phyloP scores from a whole-genome alignment of 495 filamentous ascomycete species.

The Hyaloscypha finlandica region DNA sequence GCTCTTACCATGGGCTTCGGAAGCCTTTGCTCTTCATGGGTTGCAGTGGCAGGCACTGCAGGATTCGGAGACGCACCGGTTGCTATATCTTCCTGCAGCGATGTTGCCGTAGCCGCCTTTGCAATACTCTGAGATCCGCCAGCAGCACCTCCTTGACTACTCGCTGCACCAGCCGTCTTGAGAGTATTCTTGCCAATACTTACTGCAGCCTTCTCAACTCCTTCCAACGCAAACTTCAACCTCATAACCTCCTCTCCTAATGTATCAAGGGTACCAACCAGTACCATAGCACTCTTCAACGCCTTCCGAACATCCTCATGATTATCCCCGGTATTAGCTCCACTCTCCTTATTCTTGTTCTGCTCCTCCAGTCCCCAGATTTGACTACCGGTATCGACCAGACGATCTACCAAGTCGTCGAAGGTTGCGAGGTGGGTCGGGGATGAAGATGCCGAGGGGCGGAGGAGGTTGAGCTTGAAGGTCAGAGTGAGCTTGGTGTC shows the following conservation, averaged over 20 bases:
- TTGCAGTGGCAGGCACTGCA: too few species aligned
- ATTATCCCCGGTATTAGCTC: neutral
- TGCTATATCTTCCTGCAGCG: too few species aligned
- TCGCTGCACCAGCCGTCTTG: too few species aligned
- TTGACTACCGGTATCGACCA: neutral
- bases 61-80: too few species aligned
- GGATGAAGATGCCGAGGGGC: neutral
- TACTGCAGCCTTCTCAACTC: neutral
- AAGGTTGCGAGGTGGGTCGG: neutral
- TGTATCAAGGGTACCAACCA: neutral
- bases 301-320: neutral
- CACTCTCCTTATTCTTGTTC: neutral
- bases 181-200: too few species aligned
- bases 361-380: neutral
- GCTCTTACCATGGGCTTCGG: too few species aligned
- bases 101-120: neutral
- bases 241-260: neutral
- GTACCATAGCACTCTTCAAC: neutral
- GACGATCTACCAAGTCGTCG: neutral
- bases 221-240: neutral
- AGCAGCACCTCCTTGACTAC: too few species aligned
- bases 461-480: neutral
- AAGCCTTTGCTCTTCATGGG: too few species aligned
- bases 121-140: neutral
- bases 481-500: neutral